Conservation (phyloP, 495 filamentous ascomycete species). For the Neurospora sp. region DNA sequence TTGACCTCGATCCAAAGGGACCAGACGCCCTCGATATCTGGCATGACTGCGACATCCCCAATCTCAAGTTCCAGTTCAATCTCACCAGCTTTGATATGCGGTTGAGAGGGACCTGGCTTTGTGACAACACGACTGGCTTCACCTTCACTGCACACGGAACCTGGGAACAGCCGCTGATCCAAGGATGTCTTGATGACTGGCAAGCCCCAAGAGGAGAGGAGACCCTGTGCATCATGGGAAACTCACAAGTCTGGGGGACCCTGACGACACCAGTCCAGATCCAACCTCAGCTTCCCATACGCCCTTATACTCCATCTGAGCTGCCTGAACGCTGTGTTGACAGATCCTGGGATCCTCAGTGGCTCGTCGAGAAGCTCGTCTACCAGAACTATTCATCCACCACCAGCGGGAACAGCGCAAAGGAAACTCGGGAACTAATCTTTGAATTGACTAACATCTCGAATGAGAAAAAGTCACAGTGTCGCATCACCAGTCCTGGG, state of each 20-base stretch:
- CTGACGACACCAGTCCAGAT: slow-evolving; percentile 12
- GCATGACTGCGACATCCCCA: slow-evolving; percentile 14
- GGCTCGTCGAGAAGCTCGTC: slow-evolving; percentile 8
- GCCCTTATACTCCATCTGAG: slow-evolving; percentile 10
- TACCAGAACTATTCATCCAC: slow-evolving; percentile 2
- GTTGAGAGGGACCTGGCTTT: slow-evolving; percentile 10
- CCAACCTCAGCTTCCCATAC: slow-evolving; percentile 12
- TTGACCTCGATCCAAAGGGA: slow-evolving; percentile 9
- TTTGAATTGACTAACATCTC: slow-evolving; percentile 12
- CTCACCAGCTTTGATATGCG: slow-evolving; percentile 6
- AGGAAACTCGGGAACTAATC: slow-evolving; percentile 1
- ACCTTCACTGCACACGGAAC: slow-evolving; percentile 7
- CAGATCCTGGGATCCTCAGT: slow-evolving; percentile 11
- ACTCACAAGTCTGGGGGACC: slow-evolving; percentile 11
- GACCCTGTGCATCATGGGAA: slow-evolving; percentile 13
- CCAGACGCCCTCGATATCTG: slow-evolving; percentile 1
- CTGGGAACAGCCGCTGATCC: slow-evolving; percentile 11
- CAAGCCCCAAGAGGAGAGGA: slow-evolving; percentile 10
- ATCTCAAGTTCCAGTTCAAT: slow-evolving; percentile 13
- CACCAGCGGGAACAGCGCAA: neutral
- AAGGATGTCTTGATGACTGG: slow-evolving; percentile 12
- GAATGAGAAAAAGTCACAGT: slow-evolving; percentile 2
- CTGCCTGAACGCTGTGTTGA: slow-evolving; percentile 7
- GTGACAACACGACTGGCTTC: slow-evolving; percentile 6
- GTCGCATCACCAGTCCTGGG: neutral